Evolutionary conservation across 805 yeast genomes (phyloP).

Genomic region (Kodamaea kaohsiungensis): DNA sequence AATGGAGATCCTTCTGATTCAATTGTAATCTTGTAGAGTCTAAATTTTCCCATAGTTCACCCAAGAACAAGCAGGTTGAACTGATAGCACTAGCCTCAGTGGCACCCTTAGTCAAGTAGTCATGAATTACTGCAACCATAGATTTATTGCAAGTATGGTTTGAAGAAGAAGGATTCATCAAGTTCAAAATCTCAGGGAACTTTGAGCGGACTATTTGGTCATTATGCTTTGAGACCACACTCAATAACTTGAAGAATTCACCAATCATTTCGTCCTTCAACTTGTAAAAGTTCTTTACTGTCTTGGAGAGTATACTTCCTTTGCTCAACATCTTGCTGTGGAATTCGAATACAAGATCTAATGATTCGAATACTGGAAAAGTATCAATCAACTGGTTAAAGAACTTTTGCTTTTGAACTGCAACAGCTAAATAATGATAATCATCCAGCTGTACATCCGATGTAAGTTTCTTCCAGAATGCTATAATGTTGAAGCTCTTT

Average conservation of each 20-base stretch:
- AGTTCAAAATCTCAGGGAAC: slow-evolving; percentile 3
- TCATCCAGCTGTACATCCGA: slow-evolving; percentile 22
- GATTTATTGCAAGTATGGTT: slow-evolving; percentile 27
- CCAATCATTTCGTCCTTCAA: slow-evolving; percentile 42
- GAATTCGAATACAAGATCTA: slow-evolving; percentile 10
- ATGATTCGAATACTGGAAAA: neutral
- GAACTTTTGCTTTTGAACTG: slow-evolving; percentile 25
- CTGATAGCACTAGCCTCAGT: slow-evolving; percentile 10
- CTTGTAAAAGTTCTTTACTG: slow-evolving; percentile 41
- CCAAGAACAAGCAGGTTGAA: slow-evolving; percentile 33
- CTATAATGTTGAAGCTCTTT: slow-evolving; percentile 8
- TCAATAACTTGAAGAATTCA: slow-evolving; percentile 20
- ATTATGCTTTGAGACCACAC: slow-evolving; percentile 1
- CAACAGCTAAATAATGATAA: slow-evolving; percentile 18
- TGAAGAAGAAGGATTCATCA: slow-evolving; percentile 20
- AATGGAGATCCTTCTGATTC: slow-evolving; percentile 65
- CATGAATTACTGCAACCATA: slow-evolving; percentile 20
- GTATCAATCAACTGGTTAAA: slow-evolving; percentile 24
- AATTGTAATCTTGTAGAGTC: slow-evolving; percentile 60
- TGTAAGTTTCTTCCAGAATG: slow-evolving; percentile 19
- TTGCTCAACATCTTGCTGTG: slow-evolving; percentile 22
- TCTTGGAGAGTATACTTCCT: slow-evolving; percentile 21
- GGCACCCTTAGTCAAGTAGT: slow-evolving; percentile 12
- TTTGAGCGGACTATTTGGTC: neutral
- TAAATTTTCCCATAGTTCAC: slow-evolving; percentile 58